These are phyloP conservation scores for Fusarium staphyleae DNA, from an alignment of 2,329 filamentous ascomycete species.

Conservation along the genomic window DNA sequence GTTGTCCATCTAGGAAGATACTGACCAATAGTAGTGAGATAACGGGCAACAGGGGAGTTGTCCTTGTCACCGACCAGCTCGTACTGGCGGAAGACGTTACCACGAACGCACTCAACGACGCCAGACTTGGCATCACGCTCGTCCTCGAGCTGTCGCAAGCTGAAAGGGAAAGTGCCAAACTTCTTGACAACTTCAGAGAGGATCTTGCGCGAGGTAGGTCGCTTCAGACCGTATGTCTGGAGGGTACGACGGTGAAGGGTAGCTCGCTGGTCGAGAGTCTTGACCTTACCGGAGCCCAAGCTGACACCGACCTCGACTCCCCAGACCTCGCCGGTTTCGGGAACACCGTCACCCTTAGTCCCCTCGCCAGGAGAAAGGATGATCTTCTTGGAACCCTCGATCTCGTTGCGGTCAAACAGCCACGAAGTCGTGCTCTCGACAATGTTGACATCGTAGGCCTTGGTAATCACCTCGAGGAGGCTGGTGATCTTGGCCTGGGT, in stretches of 20 bases:
- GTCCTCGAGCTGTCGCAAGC: conserved; percentile 93
- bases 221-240: conserved; percentile 92
- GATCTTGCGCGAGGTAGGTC: conserved; percentile 89
- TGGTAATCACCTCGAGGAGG: conserved; percentile 89
- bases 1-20: conserved; percentile 35
- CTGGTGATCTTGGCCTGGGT: conserved; percentile 87
- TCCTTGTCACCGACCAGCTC: conserved; percentile 97
- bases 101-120: conserved; percentile 93
- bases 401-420: conserved; percentile 96
- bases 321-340: conserved; percentile 94
- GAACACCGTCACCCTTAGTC: conserved; percentile 86
- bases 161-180: conserved; percentile 98
- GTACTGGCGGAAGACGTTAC: conserved; percentile 92
- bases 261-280: conserved; percentile 84
- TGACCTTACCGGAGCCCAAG: conserved; percentile 91
- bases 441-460: conserved; percentile 88
- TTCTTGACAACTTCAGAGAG: conserved; percentile 96
- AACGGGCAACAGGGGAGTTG: conserved; percentile 79
- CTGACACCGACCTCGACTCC: conserved; percentile 96
- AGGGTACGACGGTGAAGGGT: conserved; percentile 93
- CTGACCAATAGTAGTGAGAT: conserved; percentile 93
- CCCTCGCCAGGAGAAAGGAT: conserved; percentile 87
- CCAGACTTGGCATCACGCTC: conserved; percentile 96
- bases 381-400: conserved; percentile 97
- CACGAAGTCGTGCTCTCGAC: conserved; percentile 99